Base-by-base conservation (phyloP, 2,329 filamentous ascomycete genomes). In the Apiospora kogelbergensis region DNA sequence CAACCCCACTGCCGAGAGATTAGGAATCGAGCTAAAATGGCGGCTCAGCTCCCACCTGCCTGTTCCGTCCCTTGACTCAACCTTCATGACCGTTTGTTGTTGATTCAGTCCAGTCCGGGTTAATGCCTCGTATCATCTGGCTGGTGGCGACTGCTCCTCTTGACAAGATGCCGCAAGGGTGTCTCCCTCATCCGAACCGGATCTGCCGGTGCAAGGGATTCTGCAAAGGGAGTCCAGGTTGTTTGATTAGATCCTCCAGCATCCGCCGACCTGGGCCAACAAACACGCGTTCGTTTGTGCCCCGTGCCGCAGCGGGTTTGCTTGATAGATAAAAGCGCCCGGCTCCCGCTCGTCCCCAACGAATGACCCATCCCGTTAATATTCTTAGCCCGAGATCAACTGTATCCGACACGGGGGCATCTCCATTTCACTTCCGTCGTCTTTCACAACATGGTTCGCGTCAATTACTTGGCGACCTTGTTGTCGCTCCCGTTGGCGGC, bases 401-500 rank as follows among this genome's bases (percentile, higher is more conserved):
- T n/a, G n/a, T n/a, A n/a, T n/a, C n/a, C n/a, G n/a, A n/a, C n/a
- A n/a, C n/a, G n/a, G n/a, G n/a, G n/a, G n/a, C n/a, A n/a, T n/a
- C n/a, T n/a, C n/a, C n/a, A n/a, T n/a, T n/a, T n/a, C n/a, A n/a
- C n/a, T n/a, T n/a, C n/a, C 6, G 7, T 11, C 30, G 6, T 20
- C 26, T 26, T 30, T 24, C 2, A 5, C 37, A 53, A 37, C n/a
- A 69, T 69, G 68, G 68, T 69, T 17, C n/a, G 41, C 44, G 17
- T 63, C 37, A 41, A 40, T 42, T 33, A 60, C 48, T 26, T 67
- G 45, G 68, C 68, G 48, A 65, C 48, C 68, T 33, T 63, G 22
- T 15, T 69, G 22, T 60, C 68, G 64, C 64, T 69, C 11, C 64
- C 68, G 22, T 42, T 66, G 24, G 53, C 53, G 33, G 65, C 40